Evolutionary conservation across 129 eudicot species (phyloP), one percentile per base, ranked within the genome.

Genomic region (Arctium lappa): DNA sequence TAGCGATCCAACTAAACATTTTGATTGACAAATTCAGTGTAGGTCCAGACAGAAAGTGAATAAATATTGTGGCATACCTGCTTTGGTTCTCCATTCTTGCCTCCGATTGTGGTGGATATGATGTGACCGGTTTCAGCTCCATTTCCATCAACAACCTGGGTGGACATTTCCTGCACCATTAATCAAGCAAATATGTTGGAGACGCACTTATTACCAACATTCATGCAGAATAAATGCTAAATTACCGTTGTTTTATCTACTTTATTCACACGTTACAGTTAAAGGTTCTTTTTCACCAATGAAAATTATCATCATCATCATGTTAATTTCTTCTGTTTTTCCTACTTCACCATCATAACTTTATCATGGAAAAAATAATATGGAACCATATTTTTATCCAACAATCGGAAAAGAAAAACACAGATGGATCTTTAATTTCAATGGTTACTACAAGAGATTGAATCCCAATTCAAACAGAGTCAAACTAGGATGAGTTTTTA

Each of bases 31-130:
- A 60, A n/a, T 60, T 60, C 8, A 60, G 66, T 60, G 66, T 60
- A 60, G 66, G 27, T 60, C 29, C 22, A 60, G 29, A 16, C 5
- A 60, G 66, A 60, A 60, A 60, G 29, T n/a, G 66, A 60, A 27
- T 6, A 56, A 38, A 74, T 30, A 40, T 15, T 11, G 34, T 12
- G 30, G 60, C 46, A 80, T 83, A 94, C 98, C 93, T 91, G 98
- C 81, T 94, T 94, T 62, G 98, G 98, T 79, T 94, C 97, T 71
- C 98, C 98, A 90, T 94, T 94, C 78, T 90, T 94, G 80, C 98
- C 98, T 36, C 97, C 97, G 65, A 94, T 94, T 70, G 97, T 94
- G 12, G 97, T 91, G 42, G 97, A 91, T 69, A 94, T 91, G 76
- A 94, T 94, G 81, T 94, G 94, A 77, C 98, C 98, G 13, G 98